phyloP scores from a whole-genome alignment of 2,329 filamentous ascomycete genomes.

The Xylariaceae sp. region DNA sequence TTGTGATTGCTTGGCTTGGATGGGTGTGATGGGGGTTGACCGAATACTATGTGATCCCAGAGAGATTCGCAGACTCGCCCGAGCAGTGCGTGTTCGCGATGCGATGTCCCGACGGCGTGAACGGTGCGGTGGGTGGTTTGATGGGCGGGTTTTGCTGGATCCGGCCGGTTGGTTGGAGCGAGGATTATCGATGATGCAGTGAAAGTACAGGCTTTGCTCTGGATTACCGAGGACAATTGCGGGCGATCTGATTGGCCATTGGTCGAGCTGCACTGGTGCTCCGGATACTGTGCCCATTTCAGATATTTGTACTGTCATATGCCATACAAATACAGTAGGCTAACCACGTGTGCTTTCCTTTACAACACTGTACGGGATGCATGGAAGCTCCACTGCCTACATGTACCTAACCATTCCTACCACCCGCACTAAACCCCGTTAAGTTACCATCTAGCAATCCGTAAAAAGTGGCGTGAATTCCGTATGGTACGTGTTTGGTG shows the following conservation, averaged over 20 bases:
- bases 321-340: too few relatives aligned
- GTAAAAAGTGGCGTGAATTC: too few relatives aligned
- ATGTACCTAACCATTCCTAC: too few relatives aligned
- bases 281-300: neutral
- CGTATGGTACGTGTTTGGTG: too few relatives aligned
- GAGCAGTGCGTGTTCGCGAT: neutral
- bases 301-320: neutral
- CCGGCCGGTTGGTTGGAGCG: neutral
- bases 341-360: too few relatives aligned
- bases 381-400: too few relatives aligned
- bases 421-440: too few relatives aligned
- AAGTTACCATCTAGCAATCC: too few relatives aligned
- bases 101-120: neutral
- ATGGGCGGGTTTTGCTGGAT: neutral
- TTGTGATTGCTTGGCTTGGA: slow-evolving; percentile 26
- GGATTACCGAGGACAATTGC: slow-evolving; percentile 51
- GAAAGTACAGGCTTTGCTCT: neutral
- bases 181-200: slow-evolving; percentile 28
- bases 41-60: neutral
- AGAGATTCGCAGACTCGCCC: slow-evolving; percentile 6
- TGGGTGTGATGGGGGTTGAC: neutral
- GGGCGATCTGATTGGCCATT: slow-evolving; percentile 40
- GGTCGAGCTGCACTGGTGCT: slow-evolving; percentile 2
- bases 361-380: too few relatives aligned
- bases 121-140: neutral